These are phyloP conservation scores for Neopestalotiopsis clavispora DNA, from an alignment of 2,329 filamentous ascomycete genomes.

Conservation along the genomic window DNA sequence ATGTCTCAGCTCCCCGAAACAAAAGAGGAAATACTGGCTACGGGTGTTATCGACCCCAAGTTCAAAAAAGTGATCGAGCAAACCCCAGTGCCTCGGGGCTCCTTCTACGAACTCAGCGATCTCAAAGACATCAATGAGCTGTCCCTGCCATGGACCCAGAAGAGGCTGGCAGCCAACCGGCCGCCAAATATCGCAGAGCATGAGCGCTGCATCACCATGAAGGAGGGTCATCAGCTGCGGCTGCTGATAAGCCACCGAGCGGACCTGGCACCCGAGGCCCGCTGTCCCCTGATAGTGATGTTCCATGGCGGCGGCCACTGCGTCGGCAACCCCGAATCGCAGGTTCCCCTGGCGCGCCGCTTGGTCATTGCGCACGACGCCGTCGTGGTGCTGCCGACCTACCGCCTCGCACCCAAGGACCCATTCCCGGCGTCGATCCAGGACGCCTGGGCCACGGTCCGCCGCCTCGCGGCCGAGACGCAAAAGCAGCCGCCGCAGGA, in stretches of 20 bases:
- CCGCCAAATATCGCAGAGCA: constrained; percentile 18
- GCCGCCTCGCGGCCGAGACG: constrained; percentile 43
- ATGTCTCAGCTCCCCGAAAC: constrained; percentile 7
- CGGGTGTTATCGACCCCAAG: constrained; percentile 20
- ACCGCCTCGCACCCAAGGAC: constrained; percentile 62
- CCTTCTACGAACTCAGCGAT: constrained; percentile 7
- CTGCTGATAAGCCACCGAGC: constrained; percentile 16
- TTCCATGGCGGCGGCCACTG: constrained; percentile 24
- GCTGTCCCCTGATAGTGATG: constrained; percentile 21
- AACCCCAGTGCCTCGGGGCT: constrained; percentile 18
- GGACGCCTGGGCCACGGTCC: constrained; percentile 58
- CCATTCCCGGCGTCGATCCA: constrained; percentile 56
- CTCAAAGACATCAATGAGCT: constrained; percentile 13
- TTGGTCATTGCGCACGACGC: constrained; percentile 20
- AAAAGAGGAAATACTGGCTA: constrained; percentile 20
- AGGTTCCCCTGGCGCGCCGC: constrained; percentile 20
- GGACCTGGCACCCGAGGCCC: background rate
- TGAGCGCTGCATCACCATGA: constrained; percentile 18
- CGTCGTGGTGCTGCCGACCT: constrained; percentile 32
- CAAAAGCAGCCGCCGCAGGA: background rate
- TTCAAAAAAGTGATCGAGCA: constrained; percentile 21
- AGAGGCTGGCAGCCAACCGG: constrained; percentile 9
- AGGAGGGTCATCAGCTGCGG: constrained; percentile 18
- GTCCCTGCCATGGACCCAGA: constrained; percentile 8
- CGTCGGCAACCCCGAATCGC: constrained; percentile 21